Evolutionary conservation across 2,329 filamentous ascomycete species (phyloP).

Genomic region (Botrytis galanthina): DNA sequence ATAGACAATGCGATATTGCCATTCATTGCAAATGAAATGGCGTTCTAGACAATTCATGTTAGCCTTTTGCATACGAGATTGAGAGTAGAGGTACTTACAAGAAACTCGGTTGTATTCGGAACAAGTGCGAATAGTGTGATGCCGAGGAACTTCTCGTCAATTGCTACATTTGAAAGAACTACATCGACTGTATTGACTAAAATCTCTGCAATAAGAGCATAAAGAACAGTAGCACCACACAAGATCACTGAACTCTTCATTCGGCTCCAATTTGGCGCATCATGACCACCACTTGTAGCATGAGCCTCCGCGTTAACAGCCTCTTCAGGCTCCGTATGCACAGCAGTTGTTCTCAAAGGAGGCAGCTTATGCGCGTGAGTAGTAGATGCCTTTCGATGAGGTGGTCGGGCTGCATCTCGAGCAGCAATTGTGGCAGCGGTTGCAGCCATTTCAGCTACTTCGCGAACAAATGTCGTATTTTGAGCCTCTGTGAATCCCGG

Average conservation of each 20-base stretch:
- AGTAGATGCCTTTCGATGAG: slow-evolving; percentile 51
- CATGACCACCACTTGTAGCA: slow-evolving; percentile 68
- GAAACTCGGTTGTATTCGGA: slow-evolving; percentile 95
- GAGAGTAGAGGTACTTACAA: slow-evolving; percentile 57
- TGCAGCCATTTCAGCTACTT: slow-evolving; percentile 90
- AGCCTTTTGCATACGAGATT: slow-evolving; percentile 21
- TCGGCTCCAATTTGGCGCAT: slow-evolving; percentile 97
- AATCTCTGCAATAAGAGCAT: slow-evolving; percentile 97
- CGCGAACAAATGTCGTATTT: slow-evolving; percentile 75
- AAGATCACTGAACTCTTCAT: slow-evolving; percentile 87
- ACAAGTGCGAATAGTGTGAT: slow-evolving; percentile 96
- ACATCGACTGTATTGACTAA: slow-evolving; percentile 95
- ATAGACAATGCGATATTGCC: slow-evolving; percentile 98
- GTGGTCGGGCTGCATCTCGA: slow-evolving; percentile 63
- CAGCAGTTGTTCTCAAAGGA: slow-evolving; percentile 38
- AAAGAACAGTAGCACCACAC: slow-evolving; percentile 82
- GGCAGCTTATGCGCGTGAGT: slow-evolving; percentile 37
- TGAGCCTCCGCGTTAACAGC: slow-evolving; percentile 41
- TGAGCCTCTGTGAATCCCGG: slow-evolving; percentile 78
- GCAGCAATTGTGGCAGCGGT: slow-evolving; percentile 86
- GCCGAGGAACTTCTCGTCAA: slow-evolving; percentile 96
- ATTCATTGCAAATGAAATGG: slow-evolving; percentile 99
- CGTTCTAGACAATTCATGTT: slow-evolving; percentile 56
- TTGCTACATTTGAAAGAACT: slow-evolving; percentile 84
- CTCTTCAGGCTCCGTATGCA: slow-evolving; percentile 33